Evolutionary conservation across 805 yeast species (phyloP).

Genomic region (Kazachstania viticola): DNA sequence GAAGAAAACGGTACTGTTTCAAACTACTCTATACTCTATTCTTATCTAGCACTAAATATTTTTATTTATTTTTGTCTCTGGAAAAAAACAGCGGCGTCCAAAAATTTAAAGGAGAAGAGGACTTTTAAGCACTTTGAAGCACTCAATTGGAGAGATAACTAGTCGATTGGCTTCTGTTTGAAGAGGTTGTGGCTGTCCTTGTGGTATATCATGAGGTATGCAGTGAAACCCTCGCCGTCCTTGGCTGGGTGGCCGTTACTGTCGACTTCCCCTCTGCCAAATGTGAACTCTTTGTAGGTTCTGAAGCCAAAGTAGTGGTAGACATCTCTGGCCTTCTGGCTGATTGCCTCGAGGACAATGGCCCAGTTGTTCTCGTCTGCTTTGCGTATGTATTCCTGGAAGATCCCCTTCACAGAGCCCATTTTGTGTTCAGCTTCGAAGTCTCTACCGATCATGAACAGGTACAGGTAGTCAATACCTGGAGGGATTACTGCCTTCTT

Average conservation of each 20-base stretch:
- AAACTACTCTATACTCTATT: no score
- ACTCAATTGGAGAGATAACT: no score
- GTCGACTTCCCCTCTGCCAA: conserved; percentile 25
- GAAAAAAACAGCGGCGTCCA: no score
- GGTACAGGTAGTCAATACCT: conserved; percentile 21
- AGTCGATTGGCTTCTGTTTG: no score
- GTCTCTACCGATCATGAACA: conserved; percentile 26
- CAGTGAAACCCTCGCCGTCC: conserved; percentile 24
- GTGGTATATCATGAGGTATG: conserved; percentile 25
- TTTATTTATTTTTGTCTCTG: no score
- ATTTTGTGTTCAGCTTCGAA: conserved; percentile 15
- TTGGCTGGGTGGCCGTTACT: conserved; percentile 17
- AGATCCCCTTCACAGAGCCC: conserved; percentile 25
- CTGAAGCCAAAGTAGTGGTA: conserved; percentile 28
- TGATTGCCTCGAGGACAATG: conserved; percentile 26
- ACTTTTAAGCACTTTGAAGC: no score
- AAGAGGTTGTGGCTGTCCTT: conserved; percentile 17
- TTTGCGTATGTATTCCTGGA: conserved; percentile 17
- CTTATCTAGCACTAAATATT: no score
- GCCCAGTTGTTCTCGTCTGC: conserved; percentile 25
- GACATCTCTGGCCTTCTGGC: conserved; percentile 23
- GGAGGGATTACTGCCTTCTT: conserved; percentile 18
- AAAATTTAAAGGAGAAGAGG: no score
- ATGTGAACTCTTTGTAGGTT: conserved; percentile 17
- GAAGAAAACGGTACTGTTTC: no score